Evolutionary conservation across 441 rosid species (phyloP).

Genomic region (Cnidoscolus chayamansa): DNA sequence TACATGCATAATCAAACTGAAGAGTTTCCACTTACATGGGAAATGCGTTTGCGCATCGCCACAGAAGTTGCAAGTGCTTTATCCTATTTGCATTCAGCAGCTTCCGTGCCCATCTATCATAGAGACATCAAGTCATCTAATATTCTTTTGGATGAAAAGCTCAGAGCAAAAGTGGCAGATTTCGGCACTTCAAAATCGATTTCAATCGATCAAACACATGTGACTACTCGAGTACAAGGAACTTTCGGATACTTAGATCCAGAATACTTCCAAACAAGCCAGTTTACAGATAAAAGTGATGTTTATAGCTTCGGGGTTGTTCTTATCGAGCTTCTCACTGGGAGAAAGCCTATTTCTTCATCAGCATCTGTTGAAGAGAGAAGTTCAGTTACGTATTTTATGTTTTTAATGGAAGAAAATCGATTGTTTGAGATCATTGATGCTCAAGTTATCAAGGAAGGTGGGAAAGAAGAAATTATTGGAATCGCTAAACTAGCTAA

Average conservation of each 20-base stretch:
- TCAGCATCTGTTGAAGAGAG: neutral
- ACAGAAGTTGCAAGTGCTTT: conserved; percentile 22
- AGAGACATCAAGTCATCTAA: conserved; percentile 21
- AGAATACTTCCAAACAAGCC: conserved; percentile 22
- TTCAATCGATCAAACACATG: conserved; percentile 16
- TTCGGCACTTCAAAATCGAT: conserved; percentile 19
- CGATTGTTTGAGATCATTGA: conserved; percentile 22
- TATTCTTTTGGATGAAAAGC: conserved; percentile 16
- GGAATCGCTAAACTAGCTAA: conserved; percentile 11
- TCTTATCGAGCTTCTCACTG: conserved; percentile 18
- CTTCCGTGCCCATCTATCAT: conserved; percentile 21
- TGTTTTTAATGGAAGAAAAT: conserved; percentile 14
- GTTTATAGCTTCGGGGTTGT: conserved; percentile 2
- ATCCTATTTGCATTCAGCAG: conserved; percentile 25
- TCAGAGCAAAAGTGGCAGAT: conserved; percentile 20
- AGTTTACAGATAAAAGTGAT: conserved; percentile 17
- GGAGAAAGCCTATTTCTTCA: conserved; percentile 13
- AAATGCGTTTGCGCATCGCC: conserved; percentile 21
- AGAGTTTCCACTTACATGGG: conserved; percentile 18
- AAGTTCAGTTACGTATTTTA: conserved; percentile 18
- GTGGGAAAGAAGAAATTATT: neutral
- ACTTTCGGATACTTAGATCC: conserved; percentile 23
- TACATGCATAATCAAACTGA: conserved; percentile 13
- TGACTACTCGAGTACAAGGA: conserved; percentile 23
- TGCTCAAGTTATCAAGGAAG: conserved; percentile 14